These are phyloP conservation scores for Wallacemonas sp. DNA, from an alignment of 208 protist species.

Conservation along the genomic window DNA sequence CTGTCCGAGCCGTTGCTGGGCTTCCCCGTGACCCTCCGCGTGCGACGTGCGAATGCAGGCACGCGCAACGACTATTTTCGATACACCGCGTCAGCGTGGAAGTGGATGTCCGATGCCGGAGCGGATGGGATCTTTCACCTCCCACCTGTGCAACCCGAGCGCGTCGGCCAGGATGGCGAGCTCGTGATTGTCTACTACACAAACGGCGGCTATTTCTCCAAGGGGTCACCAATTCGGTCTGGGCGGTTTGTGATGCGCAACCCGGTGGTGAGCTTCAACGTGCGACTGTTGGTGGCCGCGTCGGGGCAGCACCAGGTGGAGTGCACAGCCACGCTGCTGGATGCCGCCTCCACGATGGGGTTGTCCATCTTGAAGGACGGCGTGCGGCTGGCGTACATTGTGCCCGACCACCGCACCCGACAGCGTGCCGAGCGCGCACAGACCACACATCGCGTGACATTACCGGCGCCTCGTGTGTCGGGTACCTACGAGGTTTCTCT, in stretches of 20 bases:
- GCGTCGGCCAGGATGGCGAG: background rate
- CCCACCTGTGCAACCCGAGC: background rate
- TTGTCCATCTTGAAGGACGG: background rate
- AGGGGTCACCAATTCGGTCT: background rate
- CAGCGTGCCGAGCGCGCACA: background rate
- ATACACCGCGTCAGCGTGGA: background rate
- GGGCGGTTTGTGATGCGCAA: background rate
- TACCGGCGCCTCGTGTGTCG: background rate
- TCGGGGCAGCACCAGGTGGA: no score
- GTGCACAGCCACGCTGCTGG: background rate
- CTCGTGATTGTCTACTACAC: constrained; percentile 4
- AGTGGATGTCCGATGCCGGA: background rate
- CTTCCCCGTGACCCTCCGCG: constrained; percentile 6
- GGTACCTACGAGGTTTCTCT: background rate
- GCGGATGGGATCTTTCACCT: background rate
- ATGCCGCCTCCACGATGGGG: background rate
- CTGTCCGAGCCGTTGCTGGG: constrained; percentile 2
- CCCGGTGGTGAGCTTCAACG: background rate
- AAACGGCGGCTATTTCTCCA: background rate
- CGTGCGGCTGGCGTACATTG: background rate
- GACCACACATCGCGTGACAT: background rate
- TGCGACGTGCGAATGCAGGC: background rate
- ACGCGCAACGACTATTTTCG: constrained; percentile 11
- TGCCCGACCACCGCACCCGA: background rate
- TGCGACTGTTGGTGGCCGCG: background rate